Conservation (phyloP, 2,329 filamentous ascomycete species). For the Aspergillus sp. region DNA sequence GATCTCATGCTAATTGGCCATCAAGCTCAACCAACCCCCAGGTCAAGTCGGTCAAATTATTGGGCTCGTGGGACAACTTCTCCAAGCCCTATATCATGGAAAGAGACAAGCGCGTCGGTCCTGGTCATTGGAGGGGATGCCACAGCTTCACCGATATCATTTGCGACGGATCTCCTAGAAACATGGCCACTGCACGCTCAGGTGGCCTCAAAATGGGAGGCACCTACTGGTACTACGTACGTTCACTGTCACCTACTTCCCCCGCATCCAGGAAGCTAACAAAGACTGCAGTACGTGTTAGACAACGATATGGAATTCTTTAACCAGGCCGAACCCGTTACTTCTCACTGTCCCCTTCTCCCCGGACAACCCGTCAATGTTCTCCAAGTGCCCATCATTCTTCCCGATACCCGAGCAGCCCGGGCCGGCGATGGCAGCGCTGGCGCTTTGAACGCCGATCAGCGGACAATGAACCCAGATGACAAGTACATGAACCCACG, state of each 20-base stretch:
- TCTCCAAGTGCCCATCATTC: conserved; percentile 73
- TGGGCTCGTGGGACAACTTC: conserved; percentile 97
- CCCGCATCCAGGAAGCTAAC: conserved; percentile 12
- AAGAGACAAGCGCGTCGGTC: conserved; percentile 70
- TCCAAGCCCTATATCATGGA: conserved; percentile 74
- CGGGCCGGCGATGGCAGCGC: conserved; percentile 64
- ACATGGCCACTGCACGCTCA: conserved; percentile 57
- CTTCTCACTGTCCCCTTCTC: conserved; percentile 77
- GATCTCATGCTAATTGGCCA: conserved; percentile 15
- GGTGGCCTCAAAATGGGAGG: conserved; percentile 88
- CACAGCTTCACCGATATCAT: conserved; percentile 83
- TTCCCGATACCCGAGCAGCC: conserved; percentile 43
- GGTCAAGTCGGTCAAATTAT: conserved; percentile 65
- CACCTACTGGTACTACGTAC: conserved; percentile 93
- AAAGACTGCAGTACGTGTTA: conserved; percentile 68
- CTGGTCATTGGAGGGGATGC: conserved; percentile 80
- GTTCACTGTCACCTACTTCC: conserved; percentile 32
- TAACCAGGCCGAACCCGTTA: conserved; percentile 69
- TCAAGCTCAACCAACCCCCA: conserved; percentile 36
- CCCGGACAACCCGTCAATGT: conserved; percentile 87
- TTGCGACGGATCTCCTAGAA: conserved; percentile 66
- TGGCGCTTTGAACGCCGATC: conserved; percentile 57
- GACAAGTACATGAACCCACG: conserved; percentile 73
- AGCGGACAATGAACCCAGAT: conserved; percentile 73
- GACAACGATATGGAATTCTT: conserved; percentile 74